Evolutionary conservation across 164 flowering plant genomes (phyloP).

Genomic region (Cinnamomum chago): DNA sequence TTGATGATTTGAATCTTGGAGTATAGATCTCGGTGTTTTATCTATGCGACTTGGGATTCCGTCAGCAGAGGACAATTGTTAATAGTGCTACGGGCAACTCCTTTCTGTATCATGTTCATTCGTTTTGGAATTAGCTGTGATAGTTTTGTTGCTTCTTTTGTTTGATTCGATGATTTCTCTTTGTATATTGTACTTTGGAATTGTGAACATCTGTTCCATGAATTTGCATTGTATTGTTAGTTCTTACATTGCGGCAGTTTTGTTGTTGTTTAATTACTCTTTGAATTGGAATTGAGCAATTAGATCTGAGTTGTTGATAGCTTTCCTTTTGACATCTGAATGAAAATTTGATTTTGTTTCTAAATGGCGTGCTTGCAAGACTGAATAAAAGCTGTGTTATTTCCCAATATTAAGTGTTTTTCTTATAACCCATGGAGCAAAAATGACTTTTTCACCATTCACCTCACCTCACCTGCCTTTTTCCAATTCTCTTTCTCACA

Average conservation of each 20-base stretch:
- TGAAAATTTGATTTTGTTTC: background rate
- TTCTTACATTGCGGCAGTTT: no score
- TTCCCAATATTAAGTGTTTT: background rate
- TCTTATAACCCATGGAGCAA: background rate
- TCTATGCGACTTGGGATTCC: no score
- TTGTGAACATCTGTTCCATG: background rate
- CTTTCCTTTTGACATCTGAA: background rate
- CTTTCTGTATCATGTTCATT: no score
- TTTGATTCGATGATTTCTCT: background rate
- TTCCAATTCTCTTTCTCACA: no score
- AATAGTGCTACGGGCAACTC: no score
- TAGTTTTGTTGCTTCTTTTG: background rate
- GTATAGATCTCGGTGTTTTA: no score
- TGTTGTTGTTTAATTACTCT: background rate
- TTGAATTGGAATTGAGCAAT: background rate
- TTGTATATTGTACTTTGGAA: background rate
- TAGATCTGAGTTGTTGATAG: background rate
- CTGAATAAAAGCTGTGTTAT: background rate
- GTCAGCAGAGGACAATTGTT: no score
- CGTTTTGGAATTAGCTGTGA: no score
- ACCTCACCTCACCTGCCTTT: no score
- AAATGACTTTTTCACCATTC: no score
- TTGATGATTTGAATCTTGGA: no score
- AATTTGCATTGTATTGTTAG: no score
- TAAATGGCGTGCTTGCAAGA: background rate